These are phyloP conservation scores for Aegilops bicornis DNA, from an alignment of 176 grass and related monocot species.

Conservation along the genomic window DNA sequence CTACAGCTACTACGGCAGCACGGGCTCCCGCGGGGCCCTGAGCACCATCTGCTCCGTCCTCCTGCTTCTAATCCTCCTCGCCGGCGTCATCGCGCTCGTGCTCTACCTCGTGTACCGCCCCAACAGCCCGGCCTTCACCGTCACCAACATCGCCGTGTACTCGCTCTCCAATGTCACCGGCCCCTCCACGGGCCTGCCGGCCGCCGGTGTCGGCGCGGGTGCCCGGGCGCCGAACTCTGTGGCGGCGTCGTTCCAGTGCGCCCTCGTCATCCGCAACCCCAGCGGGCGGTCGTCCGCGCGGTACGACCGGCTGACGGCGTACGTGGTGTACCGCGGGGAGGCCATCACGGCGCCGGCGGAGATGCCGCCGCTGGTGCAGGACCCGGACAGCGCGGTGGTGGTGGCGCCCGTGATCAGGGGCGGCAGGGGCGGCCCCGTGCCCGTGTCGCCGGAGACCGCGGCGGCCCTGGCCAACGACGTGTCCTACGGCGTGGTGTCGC, in stretches of 20 bases:
- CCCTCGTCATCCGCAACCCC: slow-evolving; percentile 70
- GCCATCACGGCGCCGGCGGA: slow-evolving; percentile 48
- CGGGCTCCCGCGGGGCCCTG: background rate
- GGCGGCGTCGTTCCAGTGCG: slow-evolving; percentile 63
- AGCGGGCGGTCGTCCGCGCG: slow-evolving; percentile 45
- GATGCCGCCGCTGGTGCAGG: slow-evolving; percentile 63
- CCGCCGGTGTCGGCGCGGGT: too few relatives aligned
- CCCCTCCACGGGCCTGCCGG: background rate
- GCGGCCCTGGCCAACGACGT: slow-evolving; percentile 56
- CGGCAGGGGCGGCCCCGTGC: slow-evolving; percentile 23
- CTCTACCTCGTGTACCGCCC: slow-evolving; percentile 76
- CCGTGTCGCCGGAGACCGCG: slow-evolving; percentile 49
- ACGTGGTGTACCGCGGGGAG: slow-evolving; percentile 67
- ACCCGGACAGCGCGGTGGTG: slow-evolving; percentile 37
- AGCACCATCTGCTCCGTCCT: slow-evolving; percentile 34
- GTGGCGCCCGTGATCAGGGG: slow-evolving; percentile 49
- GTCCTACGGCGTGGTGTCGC: slow-evolving; percentile 49
- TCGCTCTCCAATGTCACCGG: slow-evolving; percentile 48
- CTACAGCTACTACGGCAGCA: background rate
- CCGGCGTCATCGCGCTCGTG: slow-evolving; percentile 46
- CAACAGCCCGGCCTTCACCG: slow-evolving; percentile 38
- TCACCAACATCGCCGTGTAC: slow-evolving; percentile 65
- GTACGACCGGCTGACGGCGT: slow-evolving; percentile 68
- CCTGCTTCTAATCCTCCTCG: slow-evolving; percentile 22
- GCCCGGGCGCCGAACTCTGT: slow-evolving; percentile 6